Evolutionary conservation across 306 rosid genomes (phyloP).

Genomic region (Acacia crassicarpa): DNA sequence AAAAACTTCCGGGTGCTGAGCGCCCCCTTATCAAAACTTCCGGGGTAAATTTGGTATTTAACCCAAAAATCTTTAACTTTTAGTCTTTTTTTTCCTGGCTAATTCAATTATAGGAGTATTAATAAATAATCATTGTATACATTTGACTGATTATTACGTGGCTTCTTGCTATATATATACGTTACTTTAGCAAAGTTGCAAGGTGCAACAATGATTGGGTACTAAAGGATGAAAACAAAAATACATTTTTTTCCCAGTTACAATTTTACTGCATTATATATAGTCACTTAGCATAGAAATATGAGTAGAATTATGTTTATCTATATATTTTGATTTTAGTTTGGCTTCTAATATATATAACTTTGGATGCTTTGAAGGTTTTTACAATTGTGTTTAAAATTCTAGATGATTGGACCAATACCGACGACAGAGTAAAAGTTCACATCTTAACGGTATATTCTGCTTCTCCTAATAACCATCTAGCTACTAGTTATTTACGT

Average conservation of each 20-base stretch:
- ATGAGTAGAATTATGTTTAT: neutral
- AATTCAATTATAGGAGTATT: no score
- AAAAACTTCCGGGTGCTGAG: no score
- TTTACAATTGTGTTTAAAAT: slow-evolving; percentile 1
- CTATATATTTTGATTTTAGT: neutral
- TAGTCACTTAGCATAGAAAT: neutral
- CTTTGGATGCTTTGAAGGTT: slow-evolving; percentile 23
- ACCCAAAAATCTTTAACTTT: no score
- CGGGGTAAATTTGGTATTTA: no score
- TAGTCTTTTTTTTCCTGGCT: neutral
- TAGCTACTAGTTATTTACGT: no score
- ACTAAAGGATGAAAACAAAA: neutral
- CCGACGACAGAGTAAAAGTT: neutral
- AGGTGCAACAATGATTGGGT: neutral
- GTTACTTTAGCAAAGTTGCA: neutral
- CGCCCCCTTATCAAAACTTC: no score
- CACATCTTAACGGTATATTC: slow-evolving; percentile 26
- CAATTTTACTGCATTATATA: neutral
- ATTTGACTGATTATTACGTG: no score
- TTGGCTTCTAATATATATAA: slow-evolving; percentile 13
- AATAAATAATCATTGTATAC: no score
- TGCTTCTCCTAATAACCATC: neutral
- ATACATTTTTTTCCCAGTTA: no score
- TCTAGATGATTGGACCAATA: neutral
- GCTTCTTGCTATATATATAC: no score